Evolutionary conservation across 192 early-diverging fungal species (phyloP).

Genomic region (Martensiomyces pterosporus): DNA sequence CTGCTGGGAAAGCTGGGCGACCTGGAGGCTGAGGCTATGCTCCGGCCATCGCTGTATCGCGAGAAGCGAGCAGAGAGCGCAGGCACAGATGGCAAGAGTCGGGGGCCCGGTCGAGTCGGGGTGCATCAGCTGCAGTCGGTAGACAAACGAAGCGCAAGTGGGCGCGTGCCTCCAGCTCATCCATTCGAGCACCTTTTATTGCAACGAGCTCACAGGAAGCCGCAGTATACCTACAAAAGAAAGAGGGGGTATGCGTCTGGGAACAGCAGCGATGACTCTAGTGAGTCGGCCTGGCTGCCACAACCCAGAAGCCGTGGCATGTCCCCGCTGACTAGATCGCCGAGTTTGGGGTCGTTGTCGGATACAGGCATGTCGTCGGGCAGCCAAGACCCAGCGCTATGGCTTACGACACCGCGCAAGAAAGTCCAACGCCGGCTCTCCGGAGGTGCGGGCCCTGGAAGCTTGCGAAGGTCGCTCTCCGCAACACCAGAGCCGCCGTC

Average conservation of each 20-base stretch:
- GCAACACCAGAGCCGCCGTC: constrained; percentile 18
- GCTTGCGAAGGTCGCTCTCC: constrained; percentile 3
- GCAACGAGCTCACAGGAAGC: constrained; percentile 7
- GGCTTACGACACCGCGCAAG: constrained; percentile 48
- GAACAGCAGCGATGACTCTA: constrained; percentile 8
- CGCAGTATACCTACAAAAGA: constrained; percentile 45
- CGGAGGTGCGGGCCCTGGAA: background rate
- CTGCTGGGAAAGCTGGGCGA: constrained; percentile 38
- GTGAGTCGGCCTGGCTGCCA: background rate
- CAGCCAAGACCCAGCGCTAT: constrained; percentile 34
- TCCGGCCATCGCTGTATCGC: constrained; percentile 17
- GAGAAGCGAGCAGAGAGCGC: background rate
- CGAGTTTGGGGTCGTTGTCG: constrained; percentile 30
- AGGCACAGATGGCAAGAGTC: too few relatives aligned
- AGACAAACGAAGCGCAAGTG: too few relatives aligned
- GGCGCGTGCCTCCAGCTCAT: constrained; percentile 22
- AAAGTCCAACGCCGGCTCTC: constrained; percentile 13
- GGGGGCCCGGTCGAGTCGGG: too few relatives aligned
- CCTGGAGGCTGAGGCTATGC: constrained; percentile 25
- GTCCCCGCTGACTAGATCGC: constrained; percentile 4
- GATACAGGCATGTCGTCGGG: constrained; percentile 20
- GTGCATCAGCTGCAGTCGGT: too few relatives aligned
- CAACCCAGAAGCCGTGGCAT: constrained; percentile 1
- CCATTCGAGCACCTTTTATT: constrained; percentile 21
- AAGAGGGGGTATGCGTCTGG: constrained; percentile 10